These are phyloP conservation scores for Lichtheimia corymbifera DNA, from an alignment of 371 early-diverging fungal genomes.

Conservation along the genomic window DNA sequence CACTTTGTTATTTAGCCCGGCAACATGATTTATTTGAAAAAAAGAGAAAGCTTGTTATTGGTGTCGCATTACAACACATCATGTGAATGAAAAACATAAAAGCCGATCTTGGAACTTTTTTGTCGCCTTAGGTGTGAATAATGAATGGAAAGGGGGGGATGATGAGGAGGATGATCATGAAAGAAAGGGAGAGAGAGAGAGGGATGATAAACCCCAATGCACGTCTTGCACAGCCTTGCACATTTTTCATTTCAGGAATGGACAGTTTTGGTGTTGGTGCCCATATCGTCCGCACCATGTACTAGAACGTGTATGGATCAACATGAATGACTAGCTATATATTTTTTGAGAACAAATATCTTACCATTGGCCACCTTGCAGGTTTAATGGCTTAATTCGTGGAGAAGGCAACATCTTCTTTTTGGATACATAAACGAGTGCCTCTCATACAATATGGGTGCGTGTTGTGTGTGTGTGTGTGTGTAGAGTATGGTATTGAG, in stretches of 20 bases:
- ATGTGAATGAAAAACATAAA: background rate
- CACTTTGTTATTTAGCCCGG: no score
- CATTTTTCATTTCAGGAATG: slow-evolving; percentile 32
- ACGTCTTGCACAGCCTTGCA: background rate
- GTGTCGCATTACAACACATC: no score
- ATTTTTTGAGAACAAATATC: no score
- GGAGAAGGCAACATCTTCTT: slow-evolving; percentile 4
- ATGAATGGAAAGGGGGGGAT: no score
- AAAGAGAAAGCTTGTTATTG: no score
- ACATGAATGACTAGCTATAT: no score
- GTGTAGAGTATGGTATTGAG: background rate
- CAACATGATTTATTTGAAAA: no score
- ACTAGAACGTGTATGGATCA: slow-evolving; percentile 14
- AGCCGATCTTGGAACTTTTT: background rate
- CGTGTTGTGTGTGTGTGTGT: background rate
- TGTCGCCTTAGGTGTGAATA: no score
- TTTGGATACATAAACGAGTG: background rate
- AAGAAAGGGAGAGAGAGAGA: no score
- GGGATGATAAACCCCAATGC: background rate
- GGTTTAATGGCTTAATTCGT: slow-evolving; percentile 38
- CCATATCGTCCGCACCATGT: slow-evolving; percentile 56
- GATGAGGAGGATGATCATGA: no score
- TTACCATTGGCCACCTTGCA: slow-evolving; percentile 58
- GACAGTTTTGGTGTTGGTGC: slow-evolving; percentile 34
- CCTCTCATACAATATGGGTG: background rate